A percentile compares a stretch with the other conserved stretches of the same genome.
phyloP scores from a whole-genome alignment of 1,284 basidiomycete genomes.

The Lentinula novae-zelandiae region DNA sequence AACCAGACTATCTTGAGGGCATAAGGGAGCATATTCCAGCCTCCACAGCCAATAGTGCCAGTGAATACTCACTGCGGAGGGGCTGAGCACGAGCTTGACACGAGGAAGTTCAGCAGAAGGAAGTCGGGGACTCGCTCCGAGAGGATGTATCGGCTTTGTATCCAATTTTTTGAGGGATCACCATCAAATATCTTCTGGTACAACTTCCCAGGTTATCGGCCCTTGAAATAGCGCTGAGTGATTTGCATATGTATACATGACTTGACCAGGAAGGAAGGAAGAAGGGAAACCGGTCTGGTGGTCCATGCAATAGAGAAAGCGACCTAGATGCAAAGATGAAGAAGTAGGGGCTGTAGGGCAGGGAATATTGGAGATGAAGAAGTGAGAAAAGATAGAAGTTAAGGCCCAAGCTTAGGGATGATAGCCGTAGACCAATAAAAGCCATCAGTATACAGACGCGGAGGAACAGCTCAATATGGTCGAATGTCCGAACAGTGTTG shows the following conservation, averaged over 20 bases:
- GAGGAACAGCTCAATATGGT: neutral
- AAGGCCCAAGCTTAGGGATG: neutral
- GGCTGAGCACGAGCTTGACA: neutral
- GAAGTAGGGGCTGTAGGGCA: too few species aligned
- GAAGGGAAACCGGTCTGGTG: too few species aligned
- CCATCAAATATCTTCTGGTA: conserved; percentile 1
- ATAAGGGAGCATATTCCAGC: conserved; percentile 19
- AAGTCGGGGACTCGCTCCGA: neutral
- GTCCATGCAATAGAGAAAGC: too few species aligned
- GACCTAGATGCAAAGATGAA: too few species aligned
- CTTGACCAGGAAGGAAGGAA: too few species aligned
- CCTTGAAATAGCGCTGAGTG: neutral
- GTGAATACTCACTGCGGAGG: neutral
- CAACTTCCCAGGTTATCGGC: neutral
- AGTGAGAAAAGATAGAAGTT: neutral
- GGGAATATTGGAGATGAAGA: neutral
- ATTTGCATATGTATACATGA: too few species aligned
- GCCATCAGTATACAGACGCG: neutral
- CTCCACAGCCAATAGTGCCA: conserved; percentile 8
- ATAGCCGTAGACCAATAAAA: neutral
- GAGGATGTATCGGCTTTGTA: neutral
- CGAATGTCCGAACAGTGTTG: neutral
- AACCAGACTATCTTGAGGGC: conserved; percentile 21
- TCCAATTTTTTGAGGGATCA: neutral
- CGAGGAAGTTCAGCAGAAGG: neutral